Evolutionary conservation across 202 grass and related monocot species (phyloP).

Genomic region (Hordeum pubiflorum): DNA sequence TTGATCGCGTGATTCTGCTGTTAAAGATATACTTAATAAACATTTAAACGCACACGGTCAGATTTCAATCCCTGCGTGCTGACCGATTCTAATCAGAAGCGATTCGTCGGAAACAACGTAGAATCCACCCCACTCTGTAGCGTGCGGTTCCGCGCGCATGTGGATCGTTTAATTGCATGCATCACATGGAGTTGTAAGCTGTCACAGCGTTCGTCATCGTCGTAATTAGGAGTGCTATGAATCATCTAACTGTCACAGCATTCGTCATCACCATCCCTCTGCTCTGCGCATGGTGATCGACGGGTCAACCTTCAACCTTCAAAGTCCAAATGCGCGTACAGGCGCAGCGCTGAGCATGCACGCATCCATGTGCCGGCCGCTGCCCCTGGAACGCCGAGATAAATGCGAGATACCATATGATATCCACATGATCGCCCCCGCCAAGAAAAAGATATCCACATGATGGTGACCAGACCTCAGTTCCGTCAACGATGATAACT

Average conservation of each 20-base stretch:
- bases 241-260: conserved; percentile 13
- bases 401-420: neutral
- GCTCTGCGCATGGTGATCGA: neutral
- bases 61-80: neutral
- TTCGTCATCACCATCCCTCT: conserved; percentile 12
- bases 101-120: neutral
- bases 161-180: neutral
- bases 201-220: neutral
- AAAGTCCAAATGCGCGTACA: neutral
- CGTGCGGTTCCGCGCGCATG: neutral
- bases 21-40: neutral
- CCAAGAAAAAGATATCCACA: neutral
- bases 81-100: neutral
- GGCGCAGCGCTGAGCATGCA: neutral
- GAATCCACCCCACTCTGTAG: neutral
- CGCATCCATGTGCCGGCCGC: neutral
- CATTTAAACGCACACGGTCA: neutral
- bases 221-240: neutral
- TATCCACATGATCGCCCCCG: neutral
- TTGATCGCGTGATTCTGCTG: neutral
- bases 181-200: neutral
- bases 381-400: neutral
- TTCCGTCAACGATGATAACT: neutral
- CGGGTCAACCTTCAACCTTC: conserved; percentile 23
- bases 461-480: neutral